Evolutionary conservation across 2,329 filamentous ascomycete species (phyloP), one percentile per base, ranked within the genome.

Genomic region (Fusarium duplospermum): DNA sequence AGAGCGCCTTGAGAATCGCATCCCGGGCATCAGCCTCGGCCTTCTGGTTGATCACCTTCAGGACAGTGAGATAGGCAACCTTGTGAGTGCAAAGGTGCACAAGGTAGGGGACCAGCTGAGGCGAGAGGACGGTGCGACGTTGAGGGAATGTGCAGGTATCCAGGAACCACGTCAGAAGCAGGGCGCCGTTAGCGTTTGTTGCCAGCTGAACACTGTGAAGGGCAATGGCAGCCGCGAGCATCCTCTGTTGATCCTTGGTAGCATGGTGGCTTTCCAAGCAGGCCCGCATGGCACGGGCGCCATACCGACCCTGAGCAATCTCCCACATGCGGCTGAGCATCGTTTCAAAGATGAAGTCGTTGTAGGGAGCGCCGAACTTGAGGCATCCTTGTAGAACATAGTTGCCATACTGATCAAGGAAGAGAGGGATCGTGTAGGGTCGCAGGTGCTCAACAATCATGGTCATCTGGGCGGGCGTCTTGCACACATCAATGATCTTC

Each of bases 41-140:
- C 81, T 97, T 95, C 83, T 99, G 96, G 82, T 99, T 99, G 83
- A 99, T 97, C 60, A 98, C 95, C 86, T 99, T 99, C 67, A 99
- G 87, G 1, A 99, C 96, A 0, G 96, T 99, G 70, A 98, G 88
- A 80, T 98, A 98, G 0, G 96, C 96, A 65, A 99, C 96, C 87
- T 98, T 98, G 87, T 99, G 96, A 0, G 96, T 98, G 87, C 96
- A 98, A 8, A 99, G 89, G 81, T 98, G 94, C 27, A 98, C 95
- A 35, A 99, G 88, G 81, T 97, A 95, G 45, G 96, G 95, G 18
- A 98, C 94, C 27, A 99, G 90, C 76, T 95, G 92, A 22, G 96
- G 96, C 52, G 96, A 95, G 64, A 99, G 88, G 31, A 98, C 95
- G 27, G 94, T 97, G 67, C 96, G 93, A 74, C 96, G 93, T 76